Conservation (phyloP, 2,329 filamentous ascomycete genomes). For the Chalaropsis thielavioides region DNA sequence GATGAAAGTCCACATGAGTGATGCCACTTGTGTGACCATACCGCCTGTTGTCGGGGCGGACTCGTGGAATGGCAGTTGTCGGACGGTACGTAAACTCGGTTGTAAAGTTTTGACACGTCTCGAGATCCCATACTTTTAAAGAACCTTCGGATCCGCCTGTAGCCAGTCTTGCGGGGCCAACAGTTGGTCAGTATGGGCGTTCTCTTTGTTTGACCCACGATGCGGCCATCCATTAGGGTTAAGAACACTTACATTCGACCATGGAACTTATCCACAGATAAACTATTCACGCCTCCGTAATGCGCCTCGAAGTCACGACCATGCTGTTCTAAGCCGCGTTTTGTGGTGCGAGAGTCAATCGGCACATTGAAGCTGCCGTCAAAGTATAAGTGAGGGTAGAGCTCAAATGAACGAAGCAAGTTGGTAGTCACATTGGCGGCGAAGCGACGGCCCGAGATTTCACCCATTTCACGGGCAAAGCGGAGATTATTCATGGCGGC, state of each 20-base stretch:
- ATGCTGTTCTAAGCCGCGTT: neutral
- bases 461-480: slow-evolving; percentile 60
- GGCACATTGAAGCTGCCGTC: slow-evolving; percentile 32
- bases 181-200: neutral
- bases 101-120: slow-evolving; percentile 37
- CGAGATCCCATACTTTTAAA: slow-evolving; percentile 77
- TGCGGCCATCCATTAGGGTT: neutral
- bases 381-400: slow-evolving; percentile 54
- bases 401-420: slow-evolving; percentile 54
- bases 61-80: slow-evolving; percentile 35
- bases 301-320: slow-evolving; percentile 41
- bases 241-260: slow-evolving; percentile 46
- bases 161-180: slow-evolving; percentile 42
- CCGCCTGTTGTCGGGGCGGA: slow-evolving; percentile 22
- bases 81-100: slow-evolving; percentile 39
- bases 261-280: slow-evolving; percentile 71
- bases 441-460: slow-evolving; percentile 47
- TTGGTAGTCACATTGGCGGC: slow-evolving; percentile 49
- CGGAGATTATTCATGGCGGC: slow-evolving; percentile 54
- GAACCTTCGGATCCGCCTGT: slow-evolving; percentile 78
- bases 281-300: slow-evolving; percentile 59
- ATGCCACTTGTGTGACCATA: slow-evolving; percentile 52
- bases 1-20: slow-evolving; percentile 63
- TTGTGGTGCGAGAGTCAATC: neutral
- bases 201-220: neutral